These are phyloP conservation scores for Chrysoporthe austroafricana DNA, from an alignment of 2,329 filamentous ascomycete genomes.

Conservation along the genomic window DNA sequence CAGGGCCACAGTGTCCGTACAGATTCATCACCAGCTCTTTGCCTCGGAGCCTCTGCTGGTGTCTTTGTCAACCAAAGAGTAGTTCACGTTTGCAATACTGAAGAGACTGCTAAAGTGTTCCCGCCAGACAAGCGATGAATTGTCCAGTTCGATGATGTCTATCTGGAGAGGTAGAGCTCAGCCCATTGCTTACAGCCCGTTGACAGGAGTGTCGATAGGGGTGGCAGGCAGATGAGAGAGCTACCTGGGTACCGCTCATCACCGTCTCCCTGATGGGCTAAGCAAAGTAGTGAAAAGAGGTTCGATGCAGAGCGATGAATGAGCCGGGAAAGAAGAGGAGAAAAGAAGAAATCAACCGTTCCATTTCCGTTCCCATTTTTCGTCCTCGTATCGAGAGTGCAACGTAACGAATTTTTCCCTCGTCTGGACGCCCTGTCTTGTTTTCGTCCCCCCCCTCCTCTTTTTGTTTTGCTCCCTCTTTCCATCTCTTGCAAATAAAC, in stretches of 20 bases:
- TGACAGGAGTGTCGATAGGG: not conserved
- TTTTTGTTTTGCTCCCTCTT: not conserved
- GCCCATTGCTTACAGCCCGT: not conserved
- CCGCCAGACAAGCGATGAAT: not conserved
- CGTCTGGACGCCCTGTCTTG: slow-evolving; percentile 18
- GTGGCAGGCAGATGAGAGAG: not conserved
- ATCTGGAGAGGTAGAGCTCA: not conserved
- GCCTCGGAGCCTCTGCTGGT: not conserved
- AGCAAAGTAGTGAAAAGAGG: not conserved
- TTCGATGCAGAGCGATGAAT: not conserved
- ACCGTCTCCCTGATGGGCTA: not conserved
- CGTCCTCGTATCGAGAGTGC: not conserved
- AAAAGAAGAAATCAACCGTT: not conserved
- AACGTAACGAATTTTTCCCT: slow-evolving; percentile 13
- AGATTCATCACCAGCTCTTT: not conserved
- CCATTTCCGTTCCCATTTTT: not conserved
- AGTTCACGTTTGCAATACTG: not conserved
- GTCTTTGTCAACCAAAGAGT: not conserved
- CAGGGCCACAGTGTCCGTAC: not conserved
- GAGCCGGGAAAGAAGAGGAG: not conserved
- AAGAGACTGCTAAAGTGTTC: not conserved
- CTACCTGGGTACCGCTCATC: not conserved
- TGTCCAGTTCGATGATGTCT: not conserved
- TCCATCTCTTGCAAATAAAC: slow-evolving; percentile 16
- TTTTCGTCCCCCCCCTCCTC: not conserved